Evolutionary conservation across 1,284 basidiomycete genomes (phyloP), one percentile per base, ranked within the genome.

Genomic region (Apiotrichum akiyoshidainum): DNA sequence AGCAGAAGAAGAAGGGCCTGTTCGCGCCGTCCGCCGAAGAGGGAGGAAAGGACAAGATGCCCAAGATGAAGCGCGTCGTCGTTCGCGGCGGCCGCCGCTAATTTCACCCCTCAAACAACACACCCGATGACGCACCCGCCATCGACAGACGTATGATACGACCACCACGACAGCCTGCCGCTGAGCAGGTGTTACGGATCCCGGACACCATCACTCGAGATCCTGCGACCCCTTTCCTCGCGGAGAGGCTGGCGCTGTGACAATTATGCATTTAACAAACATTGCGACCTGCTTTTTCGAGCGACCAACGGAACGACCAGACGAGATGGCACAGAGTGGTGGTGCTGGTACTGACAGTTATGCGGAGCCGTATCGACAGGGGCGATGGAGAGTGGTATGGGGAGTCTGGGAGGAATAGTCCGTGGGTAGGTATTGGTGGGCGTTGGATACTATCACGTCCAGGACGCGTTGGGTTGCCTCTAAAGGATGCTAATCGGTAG

Each of bases 51-150:
- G 65, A 66, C 44, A 73, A 71, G 64, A 47, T 50, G 60, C 72
- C 70, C 44, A 75, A 74, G 67, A 71, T 73, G 69, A 75, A 74
- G 73, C 67, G 68, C 60, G 59, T 72, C 37, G 68, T 73, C 21
- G 70, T 76, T 21, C 66, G 73, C n/a, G 70, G 73, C n/a, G 70
- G 70, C 49, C 69, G 70, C 60, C 67, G 73, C 54, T 73, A 68
- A 41, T 54, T 34, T n/a, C 9, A 26, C 21, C 21, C 35, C 37
- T 21, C 44, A 19, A 22, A 19, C 17, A 19, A n/a, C n/a, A n/a
- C 16, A 42, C 9, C 16, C 17, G 9, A 16, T 42, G 16, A 42
- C 9, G 9, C 16, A 10, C 3, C 41, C 39, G 17, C 39, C 12
- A 17, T 12, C 45, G 26, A 31, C 26, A 22, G 45, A 22, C 45